Evolutionary conservation across 2,329 filamentous ascomycete species (phyloP).

Genomic region (Xylariaceae sp.): DNA sequence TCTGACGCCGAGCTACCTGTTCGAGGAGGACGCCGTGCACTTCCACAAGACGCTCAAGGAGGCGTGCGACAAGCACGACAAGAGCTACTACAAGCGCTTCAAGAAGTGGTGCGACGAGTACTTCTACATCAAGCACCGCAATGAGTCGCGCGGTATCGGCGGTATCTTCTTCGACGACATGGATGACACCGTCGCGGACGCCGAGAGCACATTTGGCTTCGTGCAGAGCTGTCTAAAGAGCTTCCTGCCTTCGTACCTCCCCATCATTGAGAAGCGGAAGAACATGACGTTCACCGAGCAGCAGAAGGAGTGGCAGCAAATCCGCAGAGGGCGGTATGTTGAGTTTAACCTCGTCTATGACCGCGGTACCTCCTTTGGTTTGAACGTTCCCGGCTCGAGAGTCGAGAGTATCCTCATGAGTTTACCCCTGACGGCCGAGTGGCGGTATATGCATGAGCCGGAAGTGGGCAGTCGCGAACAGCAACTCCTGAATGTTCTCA

Average conservation of each 20-base stretch:
- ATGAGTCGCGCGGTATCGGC: constrained; percentile 79
- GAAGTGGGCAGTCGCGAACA: constrained; percentile 72
- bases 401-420: constrained; percentile 98
- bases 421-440: constrained; percentile 83
- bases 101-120: constrained; percentile 99
- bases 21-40: constrained; percentile 94
- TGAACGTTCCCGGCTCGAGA: constrained; percentile 85
- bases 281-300: constrained; percentile 82
- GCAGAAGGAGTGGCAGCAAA: constrained; percentile 95
- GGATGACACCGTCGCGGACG: constrained; percentile 78
- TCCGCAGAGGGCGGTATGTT: constrained; percentile 89
- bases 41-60: constrained; percentile 94
- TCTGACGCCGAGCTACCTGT: constrained; percentile 87
- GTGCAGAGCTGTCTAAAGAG: constrained; percentile 77
- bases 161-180: constrained; percentile 99
- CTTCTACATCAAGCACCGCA: constrained; percentile 88
- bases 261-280: constrained; percentile 82
- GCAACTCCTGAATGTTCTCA: constrained; percentile 67
- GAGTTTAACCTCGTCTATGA: constrained; percentile 99
- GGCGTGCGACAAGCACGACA: constrained; percentile 89
- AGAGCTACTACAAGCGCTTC: constrained; percentile 85
- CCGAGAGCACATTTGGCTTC: constrained; percentile 86
- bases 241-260: constrained; percentile 86
- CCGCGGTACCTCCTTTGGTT: constrained; percentile 85
- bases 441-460: constrained; percentile 93